A percentile compares a stretch with the other conserved stretches of the same genome.
These are phyloP conservation scores for Trichaptum fuscoviolaceum DNA, from an alignment of 768 basidiomycete genomes.

Conservation along the genomic window DNA sequence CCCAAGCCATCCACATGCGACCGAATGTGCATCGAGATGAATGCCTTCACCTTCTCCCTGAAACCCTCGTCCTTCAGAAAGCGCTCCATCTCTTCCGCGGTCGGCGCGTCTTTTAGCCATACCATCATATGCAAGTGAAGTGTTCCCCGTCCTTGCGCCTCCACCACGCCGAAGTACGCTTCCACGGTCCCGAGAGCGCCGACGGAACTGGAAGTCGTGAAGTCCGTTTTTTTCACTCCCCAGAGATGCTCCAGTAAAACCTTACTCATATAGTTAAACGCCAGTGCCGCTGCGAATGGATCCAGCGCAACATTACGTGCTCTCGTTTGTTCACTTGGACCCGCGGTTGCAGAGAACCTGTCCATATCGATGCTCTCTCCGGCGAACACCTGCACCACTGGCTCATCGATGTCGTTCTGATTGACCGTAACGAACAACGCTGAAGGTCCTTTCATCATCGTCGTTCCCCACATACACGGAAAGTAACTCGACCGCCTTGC, in stretches of 20 bases:
- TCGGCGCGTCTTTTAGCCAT: constrained; percentile 31
- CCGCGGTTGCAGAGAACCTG: constrained; percentile 20
- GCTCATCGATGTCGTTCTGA: constrained; percentile 35
- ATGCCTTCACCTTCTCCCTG: constrained; percentile 21
- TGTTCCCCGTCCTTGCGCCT: constrained; percentile 37
- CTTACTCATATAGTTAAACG: constrained; percentile 32
- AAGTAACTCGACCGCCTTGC: constrained; percentile 6
- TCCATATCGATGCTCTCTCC: constrained; percentile 41
- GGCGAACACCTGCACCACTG: constrained; percentile 38
- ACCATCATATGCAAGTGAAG: constrained; percentile 37
- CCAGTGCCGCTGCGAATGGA: constrained; percentile 37
- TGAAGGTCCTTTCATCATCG: constrained; percentile 25
- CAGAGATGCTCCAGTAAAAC: constrained; percentile 29
- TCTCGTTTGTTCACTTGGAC: constrained; percentile 20
- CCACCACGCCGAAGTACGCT: constrained; percentile 34
- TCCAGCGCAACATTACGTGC: constrained; percentile 29
- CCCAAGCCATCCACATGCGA: constrained; percentile 26
- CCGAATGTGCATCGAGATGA: constrained; percentile 26
- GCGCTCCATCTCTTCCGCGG: constrained; percentile 21
- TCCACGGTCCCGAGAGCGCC: constrained; percentile 30
- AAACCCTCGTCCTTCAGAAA: constrained; percentile 24
- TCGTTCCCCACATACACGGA: constrained; percentile 33
- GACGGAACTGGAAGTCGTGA: constrained; percentile 8
- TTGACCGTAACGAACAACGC: constrained; percentile 41
- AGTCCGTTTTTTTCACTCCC: constrained; percentile 21